Conservation (phyloP, 805 yeast species). For the Myxozyma nipponensis region DNA sequence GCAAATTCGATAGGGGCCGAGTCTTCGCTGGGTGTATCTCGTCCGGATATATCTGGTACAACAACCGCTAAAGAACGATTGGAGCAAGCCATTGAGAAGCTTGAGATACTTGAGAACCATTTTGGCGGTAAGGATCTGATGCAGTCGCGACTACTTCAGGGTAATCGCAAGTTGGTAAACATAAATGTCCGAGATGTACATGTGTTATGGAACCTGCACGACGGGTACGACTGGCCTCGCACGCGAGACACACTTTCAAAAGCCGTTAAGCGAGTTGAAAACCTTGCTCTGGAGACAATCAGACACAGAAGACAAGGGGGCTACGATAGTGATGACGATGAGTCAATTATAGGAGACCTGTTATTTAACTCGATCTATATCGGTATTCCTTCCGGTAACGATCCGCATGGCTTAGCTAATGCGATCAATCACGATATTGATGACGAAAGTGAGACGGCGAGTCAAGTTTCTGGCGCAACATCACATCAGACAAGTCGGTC, state of each 20-base stretch:
- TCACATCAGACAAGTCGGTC: slow-evolving; percentile 5
- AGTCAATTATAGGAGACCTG: slow-evolving; percentile 51
- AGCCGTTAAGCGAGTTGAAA: slow-evolving; percentile 63
- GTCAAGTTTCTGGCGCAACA: slow-evolving; percentile 22
- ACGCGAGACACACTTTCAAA: slow-evolving; percentile 64
- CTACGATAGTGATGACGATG: slow-evolving; percentile 22
- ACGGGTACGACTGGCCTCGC: slow-evolving; percentile 89
- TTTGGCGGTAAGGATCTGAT: slow-evolving; percentile 25
- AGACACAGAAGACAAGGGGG: slow-evolving; percentile 18
- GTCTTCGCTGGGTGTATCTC: background rate
- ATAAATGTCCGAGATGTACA: slow-evolving; percentile 26
- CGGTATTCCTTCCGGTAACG: slow-evolving; percentile 48
- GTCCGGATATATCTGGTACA: background rate
- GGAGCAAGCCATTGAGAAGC: slow-evolving; percentile 16
- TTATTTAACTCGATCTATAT: slow-evolving; percentile 79
- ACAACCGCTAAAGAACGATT: background rate
- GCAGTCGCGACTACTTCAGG: slow-evolving; percentile 25
- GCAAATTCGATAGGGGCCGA: background rate
- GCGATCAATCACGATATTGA: slow-evolving; percentile 54
- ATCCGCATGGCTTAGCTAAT: slow-evolving; percentile 39
- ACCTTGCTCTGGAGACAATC: slow-evolving; percentile 41
- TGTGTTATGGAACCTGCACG: slow-evolving; percentile 51
- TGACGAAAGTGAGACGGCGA: slow-evolving; percentile 34
- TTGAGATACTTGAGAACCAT: slow-evolving; percentile 31
- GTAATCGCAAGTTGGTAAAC: slow-evolving; percentile 5